These are phyloP conservation scores for Nigrospora sphaerica DNA, from an alignment of 2,329 filamentous ascomycete genomes.

Conservation along the genomic window DNA sequence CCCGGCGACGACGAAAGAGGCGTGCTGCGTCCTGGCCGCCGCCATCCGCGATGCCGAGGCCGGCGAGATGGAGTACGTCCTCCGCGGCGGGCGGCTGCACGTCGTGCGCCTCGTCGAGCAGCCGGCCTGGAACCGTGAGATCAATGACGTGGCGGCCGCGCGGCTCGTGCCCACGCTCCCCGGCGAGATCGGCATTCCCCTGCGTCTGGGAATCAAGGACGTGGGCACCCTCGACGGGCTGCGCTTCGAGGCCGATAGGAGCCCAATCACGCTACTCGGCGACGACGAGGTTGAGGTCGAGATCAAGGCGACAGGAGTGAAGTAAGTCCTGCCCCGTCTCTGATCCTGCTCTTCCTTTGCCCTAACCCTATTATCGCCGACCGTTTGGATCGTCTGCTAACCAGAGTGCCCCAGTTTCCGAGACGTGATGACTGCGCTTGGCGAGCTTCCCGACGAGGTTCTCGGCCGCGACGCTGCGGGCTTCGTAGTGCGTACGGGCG, in stretches of 20 bases:
- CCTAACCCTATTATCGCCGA: no score
- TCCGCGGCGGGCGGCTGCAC: no score
- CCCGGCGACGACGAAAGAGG: no score
- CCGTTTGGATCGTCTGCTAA: no score
- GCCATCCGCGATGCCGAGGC: no score
- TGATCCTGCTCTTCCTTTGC: no score
- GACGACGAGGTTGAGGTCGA: constrained; percentile 25
- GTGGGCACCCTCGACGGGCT: constrained; percentile 7
- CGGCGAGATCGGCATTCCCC: constrained; percentile 6
- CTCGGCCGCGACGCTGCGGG: constrained; percentile 2
- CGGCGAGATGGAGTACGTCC: no score
- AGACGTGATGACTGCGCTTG: constrained; percentile 17
- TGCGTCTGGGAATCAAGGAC: constrained; percentile 5
- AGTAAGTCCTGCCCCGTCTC: no score
- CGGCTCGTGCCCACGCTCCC: constrained; percentile 12
- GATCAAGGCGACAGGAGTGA: constrained; percentile 18
- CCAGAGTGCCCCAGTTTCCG: no score
- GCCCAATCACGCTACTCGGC: constrained; percentile 13
- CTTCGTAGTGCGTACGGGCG: constrained; percentile 4
- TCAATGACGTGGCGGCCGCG: constrained; percentile 12
- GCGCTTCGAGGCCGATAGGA: constrained; percentile 8
- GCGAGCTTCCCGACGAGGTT: neutral
- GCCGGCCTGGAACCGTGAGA: constrained; percentile 12
- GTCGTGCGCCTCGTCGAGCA: constrained; percentile 17
- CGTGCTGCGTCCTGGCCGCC: no score